Evolutionary conservation across 768 basidiomycete genomes (phyloP).

Genomic region (Amyloporia xantha): DNA sequence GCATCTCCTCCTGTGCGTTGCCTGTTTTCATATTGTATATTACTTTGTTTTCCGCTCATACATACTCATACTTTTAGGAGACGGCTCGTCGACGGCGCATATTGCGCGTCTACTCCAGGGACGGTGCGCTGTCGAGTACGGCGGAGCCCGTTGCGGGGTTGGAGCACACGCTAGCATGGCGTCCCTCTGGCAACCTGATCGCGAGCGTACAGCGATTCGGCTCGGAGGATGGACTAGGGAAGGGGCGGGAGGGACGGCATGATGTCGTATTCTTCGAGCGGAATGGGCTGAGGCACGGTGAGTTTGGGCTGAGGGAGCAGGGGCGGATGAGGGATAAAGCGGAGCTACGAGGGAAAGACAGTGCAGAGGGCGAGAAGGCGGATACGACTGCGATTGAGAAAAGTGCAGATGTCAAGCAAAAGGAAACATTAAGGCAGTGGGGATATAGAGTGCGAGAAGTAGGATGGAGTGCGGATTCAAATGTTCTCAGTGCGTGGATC

Average conservation of each 20-base stretch:
- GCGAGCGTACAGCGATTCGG: slow-evolving; percentile 79
- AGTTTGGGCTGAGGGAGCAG: slow-evolving; percentile 65
- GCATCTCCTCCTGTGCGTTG: not conserved
- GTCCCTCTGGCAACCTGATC: slow-evolving; percentile 84
- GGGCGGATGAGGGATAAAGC: too few species aligned
- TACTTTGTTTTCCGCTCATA: slow-evolving; percentile 25
- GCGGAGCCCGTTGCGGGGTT: slow-evolving; percentile 79
- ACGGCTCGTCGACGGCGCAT: slow-evolving; percentile 33
- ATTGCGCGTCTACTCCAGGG: slow-evolving; percentile 70
- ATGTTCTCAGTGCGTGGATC: slow-evolving; percentile 80
- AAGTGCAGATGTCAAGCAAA: slow-evolving; percentile 1
- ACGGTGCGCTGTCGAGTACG: slow-evolving; percentile 73
- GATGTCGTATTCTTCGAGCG: slow-evolving; percentile 93
- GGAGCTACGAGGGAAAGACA: not conserved
- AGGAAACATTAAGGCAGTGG: slow-evolving; percentile 33
- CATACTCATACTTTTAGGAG: not conserved
- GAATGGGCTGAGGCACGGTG: slow-evolving; percentile 89
- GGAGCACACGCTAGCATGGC: slow-evolving; percentile 77
- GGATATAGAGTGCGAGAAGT: slow-evolving; percentile 72
- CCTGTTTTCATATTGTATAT: not conserved
- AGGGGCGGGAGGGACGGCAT: slow-evolving; percentile 61
- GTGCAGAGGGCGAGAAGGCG: slow-evolving; percentile 2
- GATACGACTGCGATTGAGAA: slow-evolving; percentile 10
- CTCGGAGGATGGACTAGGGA: slow-evolving; percentile 23
- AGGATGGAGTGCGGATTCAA: slow-evolving; percentile 85